These are phyloP conservation scores for Mesembryanthemum crystallinum DNA, from an alignment of 148 eudicot species.

Conservation along the genomic window DNA sequence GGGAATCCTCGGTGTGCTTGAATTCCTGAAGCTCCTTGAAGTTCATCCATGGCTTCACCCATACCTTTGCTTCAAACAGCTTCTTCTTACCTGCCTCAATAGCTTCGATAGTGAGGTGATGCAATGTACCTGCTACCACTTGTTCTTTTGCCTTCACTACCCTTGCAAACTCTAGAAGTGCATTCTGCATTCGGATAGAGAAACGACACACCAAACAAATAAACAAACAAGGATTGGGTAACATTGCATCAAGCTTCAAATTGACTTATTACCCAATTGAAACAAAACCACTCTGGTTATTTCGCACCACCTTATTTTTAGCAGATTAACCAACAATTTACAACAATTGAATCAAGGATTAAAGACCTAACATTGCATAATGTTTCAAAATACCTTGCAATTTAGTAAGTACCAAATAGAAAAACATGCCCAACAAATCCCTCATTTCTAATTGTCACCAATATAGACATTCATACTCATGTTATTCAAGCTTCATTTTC, in stretches of 20 bases:
- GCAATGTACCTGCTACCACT: conserved; percentile 72
- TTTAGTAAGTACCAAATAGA: background rate
- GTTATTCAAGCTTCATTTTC: too few relatives aligned
- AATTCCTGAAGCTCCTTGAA: conserved; percentile 89
- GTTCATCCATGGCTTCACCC: conserved; percentile 97
- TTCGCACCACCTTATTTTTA: background rate
- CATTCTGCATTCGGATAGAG: conserved; percentile 47
- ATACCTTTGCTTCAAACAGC: conserved; percentile 78
- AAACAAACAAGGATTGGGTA: background rate
- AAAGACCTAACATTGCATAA: background rate
- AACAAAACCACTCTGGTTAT: background rate
- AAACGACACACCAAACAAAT: background rate
- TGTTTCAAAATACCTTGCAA: background rate
- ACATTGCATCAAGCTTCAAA: background rate
- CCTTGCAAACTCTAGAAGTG: conserved; percentile 71
- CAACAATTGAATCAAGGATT: background rate
- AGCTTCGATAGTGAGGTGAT: conserved; percentile 84
- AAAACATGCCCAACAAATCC: background rate
- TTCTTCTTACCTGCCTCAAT: conserved; percentile 72
- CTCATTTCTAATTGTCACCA: too few relatives aligned
- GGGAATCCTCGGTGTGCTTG: conserved; percentile 58
- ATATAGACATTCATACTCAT: too few relatives aligned
- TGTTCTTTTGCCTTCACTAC: conserved; percentile 79
- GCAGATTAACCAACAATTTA: background rate
- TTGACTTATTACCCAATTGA: background rate